Base-by-base conservation (phyloP, 257 asterid species). In the Rhazya stricta region DNA sequence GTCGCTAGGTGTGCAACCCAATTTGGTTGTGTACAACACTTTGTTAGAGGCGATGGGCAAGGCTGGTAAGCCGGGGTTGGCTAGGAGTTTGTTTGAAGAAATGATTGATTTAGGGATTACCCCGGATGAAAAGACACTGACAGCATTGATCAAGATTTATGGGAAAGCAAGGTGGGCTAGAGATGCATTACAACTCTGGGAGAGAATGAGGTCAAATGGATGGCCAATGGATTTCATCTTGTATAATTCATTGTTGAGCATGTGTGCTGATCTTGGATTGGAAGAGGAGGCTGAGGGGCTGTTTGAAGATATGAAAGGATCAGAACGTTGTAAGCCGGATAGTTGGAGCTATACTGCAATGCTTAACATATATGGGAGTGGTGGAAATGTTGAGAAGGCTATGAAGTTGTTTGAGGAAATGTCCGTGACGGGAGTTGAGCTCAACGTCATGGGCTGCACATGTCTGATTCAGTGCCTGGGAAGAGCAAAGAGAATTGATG, bases 211-310 rank as follows among this genome's bases (percentile, higher is more conserved):
- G 83, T 75, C 71, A 18, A 92, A 92, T 0, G 87, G 90, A 1
- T 95, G 99, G 99, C 98, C 99, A 12, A 86, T 89, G 82, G 98
- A 95, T 77, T 90, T 92, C 82, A 86, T 90, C 51, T 69, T 95
- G 85, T 91, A 91, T 57, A 95, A 92, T 76, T 86, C 98, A 1
- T 79, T 95, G 91, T 76, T 95, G 78, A 91, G 94, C 78, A 92
- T 91, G 99, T 95, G 97, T 86, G 99, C 98, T 62, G 98, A 95
- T 86, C 85, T 95, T 71, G 99, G 97, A 29, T 81, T 95, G 81
- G 91, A 90, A 74, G 92, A 91, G 48, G 98, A 91, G 79, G 99
- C 92, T 0, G 98, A 91, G 81, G 82, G 56, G 18, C 75, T 95
- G 72, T 91, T 95, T 71, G 83, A 86, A 27, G 96, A 92, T 78